Percentiles rank a stretch among this genome's conserved stretches.
These are phyloP conservation scores for Imleria badia DNA, from an alignment of 768 basidiomycete species.

Conservation along the genomic window DNA sequence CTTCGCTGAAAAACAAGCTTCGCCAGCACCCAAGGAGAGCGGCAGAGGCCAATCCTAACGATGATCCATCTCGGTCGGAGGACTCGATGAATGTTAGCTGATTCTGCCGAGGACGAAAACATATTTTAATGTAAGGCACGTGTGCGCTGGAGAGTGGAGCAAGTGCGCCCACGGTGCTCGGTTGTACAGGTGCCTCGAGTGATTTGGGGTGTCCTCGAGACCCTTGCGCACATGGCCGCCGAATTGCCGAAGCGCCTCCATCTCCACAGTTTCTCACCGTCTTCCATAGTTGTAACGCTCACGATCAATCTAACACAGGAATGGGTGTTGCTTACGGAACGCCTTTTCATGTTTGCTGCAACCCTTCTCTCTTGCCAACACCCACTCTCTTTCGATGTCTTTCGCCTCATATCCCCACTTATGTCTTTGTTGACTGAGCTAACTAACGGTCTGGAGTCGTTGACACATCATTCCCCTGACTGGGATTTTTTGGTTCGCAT, in stretches of 20 bases:
- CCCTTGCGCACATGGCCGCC: constrained; percentile 21
- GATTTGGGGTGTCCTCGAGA: constrained; percentile 29
- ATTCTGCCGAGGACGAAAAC: constrained; percentile 20
- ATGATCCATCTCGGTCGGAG: constrained; percentile 19
- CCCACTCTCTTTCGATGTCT: constrained; percentile 15
- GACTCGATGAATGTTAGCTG: constrained; percentile 34
- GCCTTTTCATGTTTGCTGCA: constrained; percentile 17
- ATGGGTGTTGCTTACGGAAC: constrained; percentile 34
- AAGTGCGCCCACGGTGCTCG: constrained; percentile 21
- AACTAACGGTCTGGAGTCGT: constrained; percentile 24
- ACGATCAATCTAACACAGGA: constrained; percentile 34
- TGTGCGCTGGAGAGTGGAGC: constrained; percentile 23
- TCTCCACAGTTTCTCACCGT: constrained; percentile 38
- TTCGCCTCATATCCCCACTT: constrained; percentile 4
- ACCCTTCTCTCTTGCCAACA: constrained; percentile 18
- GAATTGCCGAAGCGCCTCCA: constrained; percentile 33
- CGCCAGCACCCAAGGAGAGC: constrained; percentile 25
- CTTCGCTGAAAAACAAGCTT: constrained; percentile 29
- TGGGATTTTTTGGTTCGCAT: constrained; percentile 33
- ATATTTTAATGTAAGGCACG: constrained; percentile 24
- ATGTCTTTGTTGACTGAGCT: constrained; percentile 30
- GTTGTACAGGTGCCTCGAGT: constrained; percentile 16
- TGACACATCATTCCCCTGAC: constrained; percentile 27
- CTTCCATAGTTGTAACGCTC: constrained; percentile 26
- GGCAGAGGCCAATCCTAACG: constrained; percentile 15